Conservation (phyloP, 768 basidiomycete genomes). For the Omphalotus guepiniiformis region DNA sequence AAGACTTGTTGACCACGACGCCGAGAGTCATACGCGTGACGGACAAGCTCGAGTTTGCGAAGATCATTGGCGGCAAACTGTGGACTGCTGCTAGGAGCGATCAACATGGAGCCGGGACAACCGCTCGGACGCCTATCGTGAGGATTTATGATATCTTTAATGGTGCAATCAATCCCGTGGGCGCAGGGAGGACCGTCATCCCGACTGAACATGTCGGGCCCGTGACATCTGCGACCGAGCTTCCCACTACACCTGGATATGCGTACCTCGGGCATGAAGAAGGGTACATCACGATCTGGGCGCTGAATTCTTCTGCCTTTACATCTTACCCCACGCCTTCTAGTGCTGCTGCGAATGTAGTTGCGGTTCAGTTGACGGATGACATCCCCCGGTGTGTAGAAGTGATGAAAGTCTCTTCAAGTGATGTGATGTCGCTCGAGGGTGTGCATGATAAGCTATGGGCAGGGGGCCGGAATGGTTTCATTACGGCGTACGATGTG, state of each 20-base stretch:
- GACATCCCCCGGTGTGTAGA: constrained; percentile 51
- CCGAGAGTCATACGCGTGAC: constrained; percentile 63
- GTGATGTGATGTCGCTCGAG: constrained; percentile 78
- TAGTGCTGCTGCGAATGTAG: too few species aligned
- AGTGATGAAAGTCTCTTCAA: constrained; percentile 74
- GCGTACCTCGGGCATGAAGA: constrained; percentile 92
- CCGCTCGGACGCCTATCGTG: constrained; percentile 61
- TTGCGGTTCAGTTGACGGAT: neutral
- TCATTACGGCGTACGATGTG: constrained; percentile 79
- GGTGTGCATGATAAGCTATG: constrained; percentile 84
- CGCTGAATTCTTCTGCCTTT: constrained; percentile 27
- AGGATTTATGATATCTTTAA: constrained; percentile 73
- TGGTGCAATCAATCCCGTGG: constrained; percentile 28
- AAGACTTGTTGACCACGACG: constrained; percentile 42
- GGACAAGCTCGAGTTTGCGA: constrained; percentile 80
- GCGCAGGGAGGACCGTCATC: constrained; percentile 49
- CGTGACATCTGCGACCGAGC: constrained; percentile 74
- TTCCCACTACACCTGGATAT: constrained; percentile 60
- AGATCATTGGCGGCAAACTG: constrained; percentile 67
- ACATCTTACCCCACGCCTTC: too few species aligned
- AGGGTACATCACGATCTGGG: constrained; percentile 86
- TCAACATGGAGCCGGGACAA: constrained; percentile 32
- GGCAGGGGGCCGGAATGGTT: constrained; percentile 82
- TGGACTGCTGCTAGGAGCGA: constrained; percentile 76
- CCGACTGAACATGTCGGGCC: constrained; percentile 75